phyloP scores from a whole-genome alignment of 805 yeast genomes.

The Ogataea nitratoaversa region DNA sequence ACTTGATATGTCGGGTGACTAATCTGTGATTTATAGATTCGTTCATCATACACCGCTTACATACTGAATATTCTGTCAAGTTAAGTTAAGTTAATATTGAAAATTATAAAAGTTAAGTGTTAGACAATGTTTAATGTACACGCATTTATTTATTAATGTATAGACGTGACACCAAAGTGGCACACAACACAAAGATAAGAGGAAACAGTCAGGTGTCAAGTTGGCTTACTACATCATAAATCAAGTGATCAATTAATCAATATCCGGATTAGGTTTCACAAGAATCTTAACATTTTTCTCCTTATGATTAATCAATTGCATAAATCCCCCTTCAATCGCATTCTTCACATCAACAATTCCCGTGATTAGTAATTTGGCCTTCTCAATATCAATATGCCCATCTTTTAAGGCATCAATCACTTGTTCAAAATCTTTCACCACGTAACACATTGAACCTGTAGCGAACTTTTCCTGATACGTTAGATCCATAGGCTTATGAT shows the following conservation, averaged over 20 bases:
- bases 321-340: constrained; percentile 51
- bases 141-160: neutral
- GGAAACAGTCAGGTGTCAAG: neutral
- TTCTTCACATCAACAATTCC: constrained; percentile 46
- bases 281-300: constrained; percentile 53
- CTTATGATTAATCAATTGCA: constrained; percentile 47
- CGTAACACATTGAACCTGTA: constrained; percentile 62
- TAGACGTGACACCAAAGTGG: neutral
- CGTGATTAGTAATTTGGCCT: constrained; percentile 47
- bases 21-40: no score
- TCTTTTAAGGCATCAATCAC: constrained; percentile 47
- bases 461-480: constrained; percentile 51
- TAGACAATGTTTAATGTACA: no score
- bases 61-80: no score
- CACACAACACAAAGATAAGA: neutral
- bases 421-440: constrained; percentile 50
- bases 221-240: no score
- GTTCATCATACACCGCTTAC: no score
- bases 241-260: neutral
- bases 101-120: no score
- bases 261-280: constrained; percentile 41
- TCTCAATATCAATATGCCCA: constrained; percentile 42
- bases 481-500: constrained; percentile 51
- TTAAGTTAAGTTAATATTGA: no score
- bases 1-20: no score